A percentile compares a stretch with the other conserved stretches of the same genome.
These are phyloP conservation scores for Diplodia sapinea DNA, from an alignment of 2,329 filamentous ascomycete species.

Conservation along the genomic window DNA sequence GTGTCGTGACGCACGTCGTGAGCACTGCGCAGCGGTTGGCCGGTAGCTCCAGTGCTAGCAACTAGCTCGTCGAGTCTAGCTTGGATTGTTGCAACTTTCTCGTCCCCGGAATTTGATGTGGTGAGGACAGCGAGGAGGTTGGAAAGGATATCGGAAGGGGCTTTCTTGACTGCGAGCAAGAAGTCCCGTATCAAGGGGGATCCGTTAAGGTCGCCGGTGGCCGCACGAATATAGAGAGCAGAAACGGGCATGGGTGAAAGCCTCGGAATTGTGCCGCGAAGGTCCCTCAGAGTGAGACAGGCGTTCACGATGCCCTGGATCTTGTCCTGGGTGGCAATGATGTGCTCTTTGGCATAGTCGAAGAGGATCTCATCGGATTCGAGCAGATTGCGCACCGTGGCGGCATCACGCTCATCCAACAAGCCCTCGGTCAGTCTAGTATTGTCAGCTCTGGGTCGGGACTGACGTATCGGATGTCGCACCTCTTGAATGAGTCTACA, in stretches of 20 bases:
- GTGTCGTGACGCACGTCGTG: slow-evolving; percentile 74
- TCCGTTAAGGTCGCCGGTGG: slow-evolving; percentile 61
- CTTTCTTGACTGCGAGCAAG: slow-evolving; percentile 64
- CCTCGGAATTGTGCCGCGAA: slow-evolving; percentile 49
- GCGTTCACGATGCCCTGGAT: slow-evolving; percentile 50
- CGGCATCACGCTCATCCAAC: slow-evolving; percentile 45
- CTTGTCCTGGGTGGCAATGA: slow-evolving; percentile 48
- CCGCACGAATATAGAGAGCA: slow-evolving; percentile 65
- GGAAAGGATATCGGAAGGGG: slow-evolving; percentile 61
- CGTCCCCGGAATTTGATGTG: background rate
- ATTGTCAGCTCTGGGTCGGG: slow-evolving; percentile 27
- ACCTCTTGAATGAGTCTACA: slow-evolving; percentile 69
- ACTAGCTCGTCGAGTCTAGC: slow-evolving; percentile 17
- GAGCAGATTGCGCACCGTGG: slow-evolving; percentile 61
- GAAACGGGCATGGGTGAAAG: slow-evolving; percentile 48
- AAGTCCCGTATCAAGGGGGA: slow-evolving; percentile 61
- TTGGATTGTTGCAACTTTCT: background rate
- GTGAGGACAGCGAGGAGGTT: slow-evolving; percentile 50
- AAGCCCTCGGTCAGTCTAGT: slow-evolving; percentile 46
- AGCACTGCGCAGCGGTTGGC: slow-evolving; percentile 68
- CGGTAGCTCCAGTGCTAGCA: slow-evolving; percentile 24
- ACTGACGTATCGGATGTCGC: slow-evolving; percentile 25
- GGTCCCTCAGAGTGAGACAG: slow-evolving; percentile 42
- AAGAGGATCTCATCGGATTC: slow-evolving; percentile 65
- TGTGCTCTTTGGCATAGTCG: slow-evolving; percentile 47